Conservation (phyloP, 2,329 filamentous ascomycete genomes). For the Chalara sp. region DNA sequence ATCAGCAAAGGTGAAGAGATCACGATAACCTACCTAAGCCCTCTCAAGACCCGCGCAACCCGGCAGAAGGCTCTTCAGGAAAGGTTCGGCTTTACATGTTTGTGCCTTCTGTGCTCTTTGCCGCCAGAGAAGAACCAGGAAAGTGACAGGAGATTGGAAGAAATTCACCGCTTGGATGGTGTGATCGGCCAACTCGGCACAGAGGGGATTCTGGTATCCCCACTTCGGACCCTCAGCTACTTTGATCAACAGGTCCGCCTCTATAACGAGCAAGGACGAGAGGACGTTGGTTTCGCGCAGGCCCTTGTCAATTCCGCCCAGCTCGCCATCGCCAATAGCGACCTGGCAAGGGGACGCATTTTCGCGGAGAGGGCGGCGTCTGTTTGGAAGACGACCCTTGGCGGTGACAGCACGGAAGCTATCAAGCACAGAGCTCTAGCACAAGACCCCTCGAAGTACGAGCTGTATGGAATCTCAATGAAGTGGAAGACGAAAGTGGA, state of each 20-base stretch:
- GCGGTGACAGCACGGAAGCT: conserved; percentile 9
- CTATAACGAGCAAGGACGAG: conserved; percentile 16
- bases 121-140: conserved; percentile 19
- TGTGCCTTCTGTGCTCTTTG: conserved; percentile 21
- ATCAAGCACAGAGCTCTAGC: conserved; percentile 6
- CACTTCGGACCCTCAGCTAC: conserved; percentile 8
- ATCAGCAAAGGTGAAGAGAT: conserved; percentile 30
- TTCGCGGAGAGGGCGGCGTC: conserved; percentile 16
- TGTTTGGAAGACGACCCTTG: background rate
- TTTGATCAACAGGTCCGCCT: conserved; percentile 21
- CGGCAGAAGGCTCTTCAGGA: conserved; percentile 20
- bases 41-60: conserved; percentile 12
- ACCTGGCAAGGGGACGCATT: conserved; percentile 23
- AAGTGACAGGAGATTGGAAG: conserved; percentile 22
- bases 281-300: conserved; percentile 14
- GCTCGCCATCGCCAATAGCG: conserved; percentile 24
- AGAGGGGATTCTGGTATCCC: conserved; percentile 3
- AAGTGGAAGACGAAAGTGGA: conserved; percentile 13
- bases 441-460: conserved; percentile 10
- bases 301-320: conserved; percentile 23
- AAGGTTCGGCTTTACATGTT: conserved; percentile 27
- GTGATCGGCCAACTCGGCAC: conserved; percentile 15
- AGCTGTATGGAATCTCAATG: conserved; percentile 7
- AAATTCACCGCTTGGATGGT: conserved; percentile 20
- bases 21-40: conserved; percentile 27